Percentiles rank a stretch among this genome's conserved stretches.
Conservation (phyloP, 768 basidiomycete species). For the Lentinula sp. region DNA sequence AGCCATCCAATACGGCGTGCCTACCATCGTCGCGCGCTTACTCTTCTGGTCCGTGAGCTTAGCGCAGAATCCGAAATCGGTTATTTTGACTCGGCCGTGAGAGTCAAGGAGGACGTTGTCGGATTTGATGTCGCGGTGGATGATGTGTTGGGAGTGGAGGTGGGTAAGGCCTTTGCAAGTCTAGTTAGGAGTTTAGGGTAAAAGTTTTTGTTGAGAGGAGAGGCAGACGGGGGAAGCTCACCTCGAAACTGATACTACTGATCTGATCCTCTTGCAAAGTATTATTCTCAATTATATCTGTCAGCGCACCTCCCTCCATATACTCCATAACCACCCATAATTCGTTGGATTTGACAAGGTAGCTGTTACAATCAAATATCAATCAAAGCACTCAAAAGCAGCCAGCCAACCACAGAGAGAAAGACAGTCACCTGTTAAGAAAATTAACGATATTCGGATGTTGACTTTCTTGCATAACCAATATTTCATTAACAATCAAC, state of each 20-base stretch:
- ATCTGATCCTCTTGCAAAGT: constrained; percentile 94
- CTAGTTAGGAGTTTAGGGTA: constrained; percentile 28
- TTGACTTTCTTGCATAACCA: constrained; percentile 98
- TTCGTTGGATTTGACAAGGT: constrained; percentile 81
- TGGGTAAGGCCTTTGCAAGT: constrained; percentile 95
- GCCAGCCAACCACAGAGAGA: background rate
- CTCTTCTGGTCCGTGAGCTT: constrained; percentile 95
- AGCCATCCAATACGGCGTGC: constrained; percentile 98
- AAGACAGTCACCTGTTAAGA: constrained; percentile 40
- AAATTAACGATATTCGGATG: constrained; percentile 98
- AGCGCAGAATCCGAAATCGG: constrained; percentile 96
- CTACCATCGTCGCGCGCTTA: constrained; percentile 97
- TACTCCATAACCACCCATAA: constrained; percentile 99
- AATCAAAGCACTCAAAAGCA: background rate
- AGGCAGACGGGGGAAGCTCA: constrained; percentile 28
- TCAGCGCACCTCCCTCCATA: constrained; percentile 97
- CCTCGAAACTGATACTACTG: constrained; percentile 86
- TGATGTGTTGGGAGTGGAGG: constrained; percentile 89
- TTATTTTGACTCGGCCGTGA: constrained; percentile 93
- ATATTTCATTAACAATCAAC: constrained; percentile 94
- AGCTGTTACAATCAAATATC: constrained; percentile 32
- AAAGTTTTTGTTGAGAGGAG: background rate
- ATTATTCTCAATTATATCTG: constrained; percentile 97
- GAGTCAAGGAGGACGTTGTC: constrained; percentile 94
- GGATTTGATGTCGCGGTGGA: constrained; percentile 96